Evolutionary conservation across 1,284 basidiomycete genomes (phyloP).

Genomic region (Marasmius oreades): DNA sequence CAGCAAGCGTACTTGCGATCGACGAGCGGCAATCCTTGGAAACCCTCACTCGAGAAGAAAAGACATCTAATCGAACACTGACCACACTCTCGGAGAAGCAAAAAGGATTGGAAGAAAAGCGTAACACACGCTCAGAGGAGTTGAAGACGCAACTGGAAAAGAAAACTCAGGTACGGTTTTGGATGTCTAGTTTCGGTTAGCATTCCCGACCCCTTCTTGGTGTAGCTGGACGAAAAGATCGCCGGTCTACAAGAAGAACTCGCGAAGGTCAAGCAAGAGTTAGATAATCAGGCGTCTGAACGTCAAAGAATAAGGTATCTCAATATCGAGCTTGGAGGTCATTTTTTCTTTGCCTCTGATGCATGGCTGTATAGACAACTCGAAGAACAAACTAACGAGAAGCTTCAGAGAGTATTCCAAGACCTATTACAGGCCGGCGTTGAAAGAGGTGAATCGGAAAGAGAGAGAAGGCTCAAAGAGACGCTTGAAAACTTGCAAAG

Average conservation of each 20-base stretch:
- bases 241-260: conserved; percentile 51
- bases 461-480: conserved; percentile 84
- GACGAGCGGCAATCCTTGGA: conserved; percentile 88
- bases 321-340: neutral
- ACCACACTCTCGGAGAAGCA: conserved; percentile 67
- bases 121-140: conserved; percentile 61
- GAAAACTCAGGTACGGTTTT: conserved; percentile 49
- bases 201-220: conserved; percentile 5
- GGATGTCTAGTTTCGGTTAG: neutral
- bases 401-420: conserved; percentile 78
- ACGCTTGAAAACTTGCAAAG: conserved; percentile 80
- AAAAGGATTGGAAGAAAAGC: conserved; percentile 62
- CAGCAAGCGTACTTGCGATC: conserved; percentile 76
- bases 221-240: conserved; percentile 63
- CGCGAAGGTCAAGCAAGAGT: conserved; percentile 58
- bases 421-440: conserved; percentile 87
- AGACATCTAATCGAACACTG: conserved; percentile 66
- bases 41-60: conserved; percentile 79
- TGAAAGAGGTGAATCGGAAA: conserved; percentile 83
- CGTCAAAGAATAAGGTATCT: conserved; percentile 49
- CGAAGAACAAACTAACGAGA: conserved; percentile 89
- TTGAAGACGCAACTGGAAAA: conserved; percentile 49
- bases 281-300: conserved; percentile 75
- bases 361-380: conserved; percentile 58
- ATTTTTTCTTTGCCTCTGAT: conserved; percentile 2